Conservation (phyloP, 768 basidiomycete species). For the Termitomyces sp. region DNA sequence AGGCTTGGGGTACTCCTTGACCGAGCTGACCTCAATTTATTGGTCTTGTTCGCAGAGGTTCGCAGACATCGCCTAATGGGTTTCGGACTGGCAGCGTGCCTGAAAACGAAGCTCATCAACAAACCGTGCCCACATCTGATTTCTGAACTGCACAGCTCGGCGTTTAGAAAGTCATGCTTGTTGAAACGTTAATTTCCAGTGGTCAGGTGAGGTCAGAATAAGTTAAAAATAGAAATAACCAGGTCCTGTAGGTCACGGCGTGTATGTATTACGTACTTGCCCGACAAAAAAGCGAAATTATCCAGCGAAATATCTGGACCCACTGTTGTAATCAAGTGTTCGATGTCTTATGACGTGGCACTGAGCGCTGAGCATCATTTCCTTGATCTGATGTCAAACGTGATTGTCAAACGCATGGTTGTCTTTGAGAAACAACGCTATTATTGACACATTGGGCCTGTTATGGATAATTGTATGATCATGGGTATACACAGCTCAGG, state of each 20-base stretch:
- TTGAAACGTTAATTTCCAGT: background rate
- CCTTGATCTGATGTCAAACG: background rate
- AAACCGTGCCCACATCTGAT: background rate
- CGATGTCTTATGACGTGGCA: background rate
- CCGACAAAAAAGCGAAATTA: background rate
- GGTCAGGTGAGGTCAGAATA: background rate
- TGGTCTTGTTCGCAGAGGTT: background rate
- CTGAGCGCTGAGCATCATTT: background rate
- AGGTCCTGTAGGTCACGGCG: background rate
- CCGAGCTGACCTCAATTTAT: background rate
- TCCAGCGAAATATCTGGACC: background rate
- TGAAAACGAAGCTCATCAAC: background rate
- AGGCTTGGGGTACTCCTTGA: background rate
- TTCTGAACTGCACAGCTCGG: background rate
- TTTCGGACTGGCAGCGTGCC: background rate
- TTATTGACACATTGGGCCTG: background rate
- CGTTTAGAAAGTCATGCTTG: background rate
- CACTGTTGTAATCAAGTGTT: background rate
- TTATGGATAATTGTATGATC: background rate
- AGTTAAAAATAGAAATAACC: background rate
- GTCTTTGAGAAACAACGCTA: background rate
- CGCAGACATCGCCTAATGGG: background rate
- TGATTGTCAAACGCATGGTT: background rate
- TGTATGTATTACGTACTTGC: no score
- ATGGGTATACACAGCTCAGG: background rate